Base-by-base conservation (phyloP, 768 basidiomycete genomes). In the Lactarius psammicola region DNA sequence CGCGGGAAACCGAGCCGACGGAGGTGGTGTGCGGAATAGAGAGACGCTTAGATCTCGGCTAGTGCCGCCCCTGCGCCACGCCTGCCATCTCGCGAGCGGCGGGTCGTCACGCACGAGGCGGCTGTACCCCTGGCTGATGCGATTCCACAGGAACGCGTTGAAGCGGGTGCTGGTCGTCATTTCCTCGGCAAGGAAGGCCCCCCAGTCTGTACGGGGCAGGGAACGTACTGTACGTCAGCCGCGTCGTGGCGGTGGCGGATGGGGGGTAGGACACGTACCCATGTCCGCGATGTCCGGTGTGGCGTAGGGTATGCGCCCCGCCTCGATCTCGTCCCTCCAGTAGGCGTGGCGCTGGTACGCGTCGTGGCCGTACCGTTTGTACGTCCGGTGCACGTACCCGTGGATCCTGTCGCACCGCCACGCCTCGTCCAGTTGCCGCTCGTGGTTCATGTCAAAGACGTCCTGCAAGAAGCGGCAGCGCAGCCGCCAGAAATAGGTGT, bases 41-140 rank as follows among this genome's bases (percentile, higher is more conserved):
- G n/a, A 31, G 1, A 13, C 36, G 6, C 26, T 38, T 4, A 3
- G 15, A 34, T 53, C 56, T 6, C 55, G 58, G 11, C 38, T 51
- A 51, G 49, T 23, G 49, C 49, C 4, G 7, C 54, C 59, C 23
- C 60, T n/a, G 17, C 64, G 55, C 67, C 67, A 68, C 26, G 64
- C 64, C 26, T 56, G 54, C 67, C 64, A 67, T 1, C 38, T 11
- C 40, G 30, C 38, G 2, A 18, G 13, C 3, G 65, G 67, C 2
- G 64, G 64, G 17, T 40, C 40, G 49, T 61, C 67, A 17, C 44
- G 40, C 11, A 61, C 36, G 9, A 46, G 49, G 17, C 60, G 56
- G 15, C n/a, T 33, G 30, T 62, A 68, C 7, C 67, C 67, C 40
- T 68, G 67, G 33, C 64, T 66, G 49, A 68, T 20, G 5, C 56